phyloP scores from a whole-genome alignment of 2,329 filamentous ascomycete species.

The Lasiodiplodia theobromae region DNA sequence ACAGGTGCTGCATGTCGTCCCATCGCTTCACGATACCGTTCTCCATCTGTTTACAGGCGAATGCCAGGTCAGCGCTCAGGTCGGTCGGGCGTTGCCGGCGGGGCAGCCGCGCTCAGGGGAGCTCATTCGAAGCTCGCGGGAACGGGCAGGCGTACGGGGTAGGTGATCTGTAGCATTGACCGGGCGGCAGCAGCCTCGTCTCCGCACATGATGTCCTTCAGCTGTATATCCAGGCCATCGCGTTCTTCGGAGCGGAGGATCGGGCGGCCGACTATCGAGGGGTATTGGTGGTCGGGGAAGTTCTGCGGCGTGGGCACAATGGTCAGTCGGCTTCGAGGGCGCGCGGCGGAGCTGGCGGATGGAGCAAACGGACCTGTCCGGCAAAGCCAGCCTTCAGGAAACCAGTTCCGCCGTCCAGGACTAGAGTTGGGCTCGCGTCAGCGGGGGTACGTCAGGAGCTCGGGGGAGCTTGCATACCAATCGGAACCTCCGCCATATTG shows the following conservation, averaged over 20 bases:
- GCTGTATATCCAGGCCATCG: slow-evolving; percentile 71
- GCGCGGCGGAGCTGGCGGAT: slow-evolving; percentile 2
- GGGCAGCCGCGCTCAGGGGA: slow-evolving; percentile 23
- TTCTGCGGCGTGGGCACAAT: slow-evolving; percentile 64
- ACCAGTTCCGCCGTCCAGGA: slow-evolving; percentile 99
- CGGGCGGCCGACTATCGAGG: slow-evolving; percentile 95
- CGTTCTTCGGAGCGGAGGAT: slow-evolving; percentile 96
- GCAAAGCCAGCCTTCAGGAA: slow-evolving; percentile 99
- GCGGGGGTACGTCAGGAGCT: slow-evolving; percentile 34
- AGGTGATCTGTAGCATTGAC: slow-evolving; percentile 97
- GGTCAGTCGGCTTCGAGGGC: slow-evolving; percentile 5
- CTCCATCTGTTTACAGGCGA: slow-evolving; percentile 74
- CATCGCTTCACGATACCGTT: slow-evolving; percentile 99
- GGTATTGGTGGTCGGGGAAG: slow-evolving; percentile 98
- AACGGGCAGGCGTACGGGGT: slow-evolving; percentile 68
- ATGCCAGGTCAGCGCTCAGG: slow-evolving; percentile 30
- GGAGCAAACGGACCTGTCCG: slow-evolving; percentile 68
- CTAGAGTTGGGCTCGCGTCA: slow-evolving; percentile 58
- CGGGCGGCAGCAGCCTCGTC: slow-evolving; percentile 95
- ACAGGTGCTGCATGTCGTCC: slow-evolving; percentile 99
- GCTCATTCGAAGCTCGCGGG: slow-evolving; percentile 28
- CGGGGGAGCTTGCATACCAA: slow-evolving; percentile 48
- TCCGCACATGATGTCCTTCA: slow-evolving; percentile 99
- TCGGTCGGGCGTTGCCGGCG: slow-evolving; percentile 10
- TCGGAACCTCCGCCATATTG: slow-evolving; percentile 57